Evolutionary conservation across 768 basidiomycete species (phyloP).

Genomic region (Amanita thiersii): DNA sequence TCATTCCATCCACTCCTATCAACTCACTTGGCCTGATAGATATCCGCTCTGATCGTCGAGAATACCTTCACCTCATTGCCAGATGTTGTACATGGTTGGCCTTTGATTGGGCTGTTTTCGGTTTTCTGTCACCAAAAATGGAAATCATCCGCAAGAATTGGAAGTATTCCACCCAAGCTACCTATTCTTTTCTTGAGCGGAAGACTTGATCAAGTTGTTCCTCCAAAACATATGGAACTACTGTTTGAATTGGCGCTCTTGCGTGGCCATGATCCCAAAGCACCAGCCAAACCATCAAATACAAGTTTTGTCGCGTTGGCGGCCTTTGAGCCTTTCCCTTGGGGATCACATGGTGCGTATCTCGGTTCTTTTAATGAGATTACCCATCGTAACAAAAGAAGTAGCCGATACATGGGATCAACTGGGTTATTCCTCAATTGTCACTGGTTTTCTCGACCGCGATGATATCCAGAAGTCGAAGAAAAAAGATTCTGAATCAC

Average conservation of each 20-base stretch:
- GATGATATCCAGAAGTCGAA: conserved; percentile 1
- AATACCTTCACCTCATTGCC: conserved; percentile 67
- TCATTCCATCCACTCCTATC: not conserved
- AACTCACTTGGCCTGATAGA: conserved; percentile 19
- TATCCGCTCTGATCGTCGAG: conserved; percentile 57
- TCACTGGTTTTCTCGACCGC: conserved; percentile 4
- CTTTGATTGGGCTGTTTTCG: conserved; percentile 34
- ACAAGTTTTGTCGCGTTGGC: too few relatives aligned
- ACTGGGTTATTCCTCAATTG: not conserved
- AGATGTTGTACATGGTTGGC: conserved; percentile 15
- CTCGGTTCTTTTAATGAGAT: not conserved
- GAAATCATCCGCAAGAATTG: conserved; percentile 39
- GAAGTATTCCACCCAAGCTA: conserved; percentile 31
- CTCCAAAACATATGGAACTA: conserved; percentile 43
- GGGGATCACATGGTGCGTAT: conserved; percentile 1
- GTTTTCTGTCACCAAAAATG: conserved; percentile 62
- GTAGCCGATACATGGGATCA: conserved; percentile 1
- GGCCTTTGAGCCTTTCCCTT: conserved; percentile 1
- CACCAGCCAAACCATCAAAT: not conserved
- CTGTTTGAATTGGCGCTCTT: conserved; percentile 36
- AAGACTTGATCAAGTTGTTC: conserved; percentile 43
- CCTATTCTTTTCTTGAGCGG: conserved; percentile 64
- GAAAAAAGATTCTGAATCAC: not conserved
- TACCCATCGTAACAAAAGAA: not conserved
- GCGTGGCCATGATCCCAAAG: not conserved